Evolutionary conservation across 441 rosid species (phyloP).

Genomic region (Populus hybrid): DNA sequence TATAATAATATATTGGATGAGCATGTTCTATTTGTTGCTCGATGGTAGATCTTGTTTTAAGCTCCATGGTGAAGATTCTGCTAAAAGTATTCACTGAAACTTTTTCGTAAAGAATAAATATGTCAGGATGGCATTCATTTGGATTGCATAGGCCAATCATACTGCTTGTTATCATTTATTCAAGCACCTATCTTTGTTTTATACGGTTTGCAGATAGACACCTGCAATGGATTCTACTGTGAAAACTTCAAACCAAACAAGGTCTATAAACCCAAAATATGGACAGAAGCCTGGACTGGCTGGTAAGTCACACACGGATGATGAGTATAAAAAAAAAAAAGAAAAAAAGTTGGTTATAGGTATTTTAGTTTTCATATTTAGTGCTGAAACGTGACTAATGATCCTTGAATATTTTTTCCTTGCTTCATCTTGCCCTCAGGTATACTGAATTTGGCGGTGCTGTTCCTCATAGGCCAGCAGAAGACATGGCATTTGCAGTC

Average conservation of each 20-base stretch:
- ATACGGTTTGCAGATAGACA: slow-evolving; percentile 54
- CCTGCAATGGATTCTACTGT: slow-evolving; percentile 94
- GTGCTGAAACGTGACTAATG: not conserved
- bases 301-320: slow-evolving; percentile 50
- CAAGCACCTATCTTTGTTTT: not conserved
- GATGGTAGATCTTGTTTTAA: not conserved
- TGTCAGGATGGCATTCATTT: not conserved
- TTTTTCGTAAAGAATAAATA: not conserved
- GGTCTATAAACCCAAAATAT: slow-evolving; percentile 87
- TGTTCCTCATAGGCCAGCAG: slow-evolving; percentile 82
- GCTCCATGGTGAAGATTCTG: not conserved
- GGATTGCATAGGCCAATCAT: not conserved
- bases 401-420: not conserved
- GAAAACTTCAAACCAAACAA: slow-evolving; percentile 88
- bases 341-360: not conserved
- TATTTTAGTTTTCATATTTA: not conserved
- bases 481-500: slow-evolving; percentile 92
- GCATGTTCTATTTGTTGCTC: not conserved
- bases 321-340: not conserved
- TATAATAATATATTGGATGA: not conserved
- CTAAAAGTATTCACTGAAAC: not conserved
- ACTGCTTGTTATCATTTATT: not conserved
- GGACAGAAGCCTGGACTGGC: slow-evolving; percentile 99
- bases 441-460: slow-evolving; percentile 90
- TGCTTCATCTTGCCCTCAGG: slow-evolving; percentile 38